phyloP scores from a whole-genome alignment of 164 flowering plant genomes.

The Umbellularia californica region DNA sequence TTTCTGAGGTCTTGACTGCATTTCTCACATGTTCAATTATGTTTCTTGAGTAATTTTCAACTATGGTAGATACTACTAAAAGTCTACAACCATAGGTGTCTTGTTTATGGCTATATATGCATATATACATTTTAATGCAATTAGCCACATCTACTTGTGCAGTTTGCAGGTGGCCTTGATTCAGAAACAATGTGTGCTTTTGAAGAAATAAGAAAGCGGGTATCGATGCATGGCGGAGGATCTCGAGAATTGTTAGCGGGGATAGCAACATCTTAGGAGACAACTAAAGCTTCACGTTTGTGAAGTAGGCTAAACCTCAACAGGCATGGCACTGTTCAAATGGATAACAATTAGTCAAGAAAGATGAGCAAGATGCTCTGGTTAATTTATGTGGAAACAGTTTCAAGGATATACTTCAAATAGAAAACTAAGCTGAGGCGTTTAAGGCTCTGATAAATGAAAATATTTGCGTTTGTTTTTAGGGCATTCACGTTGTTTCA shows the following conservation, averaged over 20 bases:
- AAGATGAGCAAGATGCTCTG: background rate
- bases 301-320: background rate
- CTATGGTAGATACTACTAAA: background rate
- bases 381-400: constrained; percentile 3
- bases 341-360: background rate
- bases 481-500: background rate
- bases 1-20: background rate
- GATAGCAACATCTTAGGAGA: constrained; percentile 23
- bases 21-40: background rate
- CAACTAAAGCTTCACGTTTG: background rate
- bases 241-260: constrained; percentile 41
- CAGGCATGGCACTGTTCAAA: background rate
- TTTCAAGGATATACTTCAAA: background rate
- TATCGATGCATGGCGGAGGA: constrained; percentile 35
- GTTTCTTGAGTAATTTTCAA: background rate
- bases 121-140: background rate
- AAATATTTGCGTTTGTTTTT: background rate
- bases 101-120: background rate
- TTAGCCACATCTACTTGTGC: constrained; percentile 9
- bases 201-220: constrained; percentile 55
- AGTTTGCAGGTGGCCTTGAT: constrained; percentile 79
- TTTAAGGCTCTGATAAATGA: background rate
- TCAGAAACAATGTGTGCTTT: constrained; percentile 62
- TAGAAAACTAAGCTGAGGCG: background rate
- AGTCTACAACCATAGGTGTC: background rate